Percentiles rank a stretch among this genome's conserved stretches.
These are phyloP conservation scores for Colletotrichum orchidophilum DNA, from an alignment of 2,329 filamentous ascomycete species.

Conservation along the genomic window DNA sequence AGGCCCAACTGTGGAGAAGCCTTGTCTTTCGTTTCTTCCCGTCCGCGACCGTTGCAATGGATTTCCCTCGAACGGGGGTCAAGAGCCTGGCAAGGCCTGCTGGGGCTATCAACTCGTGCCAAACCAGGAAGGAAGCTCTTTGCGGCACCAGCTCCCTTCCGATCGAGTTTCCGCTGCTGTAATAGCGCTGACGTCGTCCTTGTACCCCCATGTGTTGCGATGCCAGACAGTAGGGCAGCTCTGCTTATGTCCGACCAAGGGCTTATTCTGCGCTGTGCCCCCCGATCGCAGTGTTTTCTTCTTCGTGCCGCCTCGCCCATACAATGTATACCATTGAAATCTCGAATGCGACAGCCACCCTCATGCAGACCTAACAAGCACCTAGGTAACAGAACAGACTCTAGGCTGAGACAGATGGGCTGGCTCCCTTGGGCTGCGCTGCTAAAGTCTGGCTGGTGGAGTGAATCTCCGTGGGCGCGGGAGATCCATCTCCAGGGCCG, in stretches of 20 bases:
- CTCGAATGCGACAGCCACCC: background rate
- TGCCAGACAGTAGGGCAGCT: background rate
- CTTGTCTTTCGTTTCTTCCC: conserved; percentile 34
- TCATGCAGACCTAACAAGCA: background rate
- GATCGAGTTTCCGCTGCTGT: background rate
- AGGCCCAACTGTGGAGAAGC: conserved; percentile 48
- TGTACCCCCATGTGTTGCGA: background rate
- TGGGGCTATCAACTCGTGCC: background rate
- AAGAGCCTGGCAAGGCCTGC: background rate
- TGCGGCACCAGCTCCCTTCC: background rate
- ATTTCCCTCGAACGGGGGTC: background rate
- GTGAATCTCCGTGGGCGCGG: conserved; percentile 7
- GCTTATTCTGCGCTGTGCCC: background rate
- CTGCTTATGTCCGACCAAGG: background rate
- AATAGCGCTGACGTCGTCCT: conserved; percentile 10
- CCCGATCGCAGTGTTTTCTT: background rate
- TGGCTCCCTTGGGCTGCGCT: conserved; percentile 14
- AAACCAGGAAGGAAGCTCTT: background rate
- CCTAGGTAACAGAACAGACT: background rate
- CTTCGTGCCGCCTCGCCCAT: background rate
- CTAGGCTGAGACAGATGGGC: conserved; percentile 6
- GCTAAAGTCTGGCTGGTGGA: conserved; percentile 1
- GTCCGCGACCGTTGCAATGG: conserved; percentile 31
- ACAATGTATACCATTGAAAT: no score
- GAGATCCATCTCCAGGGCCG: conserved; percentile 29